Conservation (phyloP, 345 rosid species). For the Cardiospermum halicacabum region DNA sequence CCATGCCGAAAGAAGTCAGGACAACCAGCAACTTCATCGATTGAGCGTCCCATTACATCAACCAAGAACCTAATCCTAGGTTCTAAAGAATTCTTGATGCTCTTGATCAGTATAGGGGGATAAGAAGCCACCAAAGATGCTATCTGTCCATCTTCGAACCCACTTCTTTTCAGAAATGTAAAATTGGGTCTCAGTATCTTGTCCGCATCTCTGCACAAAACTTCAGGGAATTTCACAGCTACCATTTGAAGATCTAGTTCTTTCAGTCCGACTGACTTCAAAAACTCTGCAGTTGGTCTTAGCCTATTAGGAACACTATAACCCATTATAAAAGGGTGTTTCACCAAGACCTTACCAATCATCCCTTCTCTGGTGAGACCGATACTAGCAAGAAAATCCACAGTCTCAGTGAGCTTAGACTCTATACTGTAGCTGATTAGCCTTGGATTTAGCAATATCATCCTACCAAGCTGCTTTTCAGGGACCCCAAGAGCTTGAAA, state of each 20-base stretch:
- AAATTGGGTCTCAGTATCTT: slow-evolving; percentile 57
- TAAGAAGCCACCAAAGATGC: slow-evolving; percentile 54
- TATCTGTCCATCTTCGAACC: slow-evolving; percentile 51
- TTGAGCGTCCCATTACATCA: slow-evolving; percentile 59
- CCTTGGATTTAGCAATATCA: slow-evolving; percentile 64
- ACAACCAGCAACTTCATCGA: slow-evolving; percentile 55
- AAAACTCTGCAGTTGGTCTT: slow-evolving; percentile 53
- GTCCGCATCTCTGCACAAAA: slow-evolving; percentile 60
- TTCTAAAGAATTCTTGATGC: slow-evolving; percentile 55
- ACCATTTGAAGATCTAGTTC: slow-evolving; percentile 44
- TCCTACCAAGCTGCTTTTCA: slow-evolving; percentile 66
- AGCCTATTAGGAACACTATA: slow-evolving; percentile 58
- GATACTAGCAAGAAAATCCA: slow-evolving; percentile 51
- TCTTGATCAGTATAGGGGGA: slow-evolving; percentile 66
- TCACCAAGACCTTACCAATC: slow-evolving; percentile 62
- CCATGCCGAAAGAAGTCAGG: slow-evolving; percentile 70
- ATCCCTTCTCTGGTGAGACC: slow-evolving; percentile 56
- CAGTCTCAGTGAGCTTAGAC: slow-evolving; percentile 47
- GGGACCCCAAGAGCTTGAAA: slow-evolving; percentile 70
- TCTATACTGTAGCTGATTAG: slow-evolving; percentile 77
- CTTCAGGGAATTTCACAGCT: slow-evolving; percentile 56
- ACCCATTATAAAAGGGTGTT: slow-evolving; percentile 68
- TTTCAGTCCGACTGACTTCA: slow-evolving; percentile 49
- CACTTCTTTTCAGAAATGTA: slow-evolving; percentile 38
- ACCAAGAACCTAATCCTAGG: slow-evolving; percentile 70